phyloP scores from a whole-genome alignment of 352 stramenopile species.

The Pythium scleroteichum region DNA sequence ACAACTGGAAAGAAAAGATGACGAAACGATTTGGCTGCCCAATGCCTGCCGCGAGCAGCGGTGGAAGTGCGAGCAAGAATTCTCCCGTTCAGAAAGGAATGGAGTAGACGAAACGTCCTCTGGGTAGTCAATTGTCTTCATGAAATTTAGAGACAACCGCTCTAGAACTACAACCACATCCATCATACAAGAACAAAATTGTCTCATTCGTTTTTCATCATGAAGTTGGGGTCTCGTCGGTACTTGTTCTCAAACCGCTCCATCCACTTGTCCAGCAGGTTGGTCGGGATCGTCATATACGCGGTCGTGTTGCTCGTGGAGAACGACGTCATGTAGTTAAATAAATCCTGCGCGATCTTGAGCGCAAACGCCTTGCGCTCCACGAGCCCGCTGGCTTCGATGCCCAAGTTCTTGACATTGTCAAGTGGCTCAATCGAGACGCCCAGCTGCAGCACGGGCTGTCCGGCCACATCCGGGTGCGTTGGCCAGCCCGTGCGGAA shows the following conservation, averaged over 20 bases:
- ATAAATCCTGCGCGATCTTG: conserved; percentile 87
- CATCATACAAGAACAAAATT: too few relatives aligned
- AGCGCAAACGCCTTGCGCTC: conserved; percentile 67
- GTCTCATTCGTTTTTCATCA: conserved; percentile 54
- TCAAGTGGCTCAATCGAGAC: conserved; percentile 46
- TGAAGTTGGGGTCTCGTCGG: conserved; percentile 83
- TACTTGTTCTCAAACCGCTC: conserved; percentile 80
- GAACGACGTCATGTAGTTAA: conserved; percentile 85
- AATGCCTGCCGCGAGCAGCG: background rate
- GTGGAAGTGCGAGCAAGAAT: background rate
- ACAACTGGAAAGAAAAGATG: conserved; percentile 27
- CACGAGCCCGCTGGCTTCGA: conserved; percentile 36
- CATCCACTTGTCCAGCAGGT: conserved; percentile 86
- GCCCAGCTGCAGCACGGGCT: conserved; percentile 43
- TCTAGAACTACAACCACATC: too few relatives aligned
- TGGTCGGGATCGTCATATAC: conserved; percentile 78
- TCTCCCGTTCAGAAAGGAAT: conserved; percentile 13
- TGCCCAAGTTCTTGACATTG: conserved; percentile 47
- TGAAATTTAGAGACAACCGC: too few relatives aligned
- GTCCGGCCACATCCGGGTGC: conserved; percentile 38
- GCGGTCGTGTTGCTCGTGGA: conserved; percentile 44
- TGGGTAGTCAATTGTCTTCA: too few relatives aligned
- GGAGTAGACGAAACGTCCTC: too few relatives aligned
- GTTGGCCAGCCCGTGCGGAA: conserved; percentile 48
- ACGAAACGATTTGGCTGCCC: conserved; percentile 27